These are phyloP conservation scores for Paecilomyces fulvus DNA, from an alignment of 2,329 filamentous ascomycete genomes.

Conservation along the genomic window DNA sequence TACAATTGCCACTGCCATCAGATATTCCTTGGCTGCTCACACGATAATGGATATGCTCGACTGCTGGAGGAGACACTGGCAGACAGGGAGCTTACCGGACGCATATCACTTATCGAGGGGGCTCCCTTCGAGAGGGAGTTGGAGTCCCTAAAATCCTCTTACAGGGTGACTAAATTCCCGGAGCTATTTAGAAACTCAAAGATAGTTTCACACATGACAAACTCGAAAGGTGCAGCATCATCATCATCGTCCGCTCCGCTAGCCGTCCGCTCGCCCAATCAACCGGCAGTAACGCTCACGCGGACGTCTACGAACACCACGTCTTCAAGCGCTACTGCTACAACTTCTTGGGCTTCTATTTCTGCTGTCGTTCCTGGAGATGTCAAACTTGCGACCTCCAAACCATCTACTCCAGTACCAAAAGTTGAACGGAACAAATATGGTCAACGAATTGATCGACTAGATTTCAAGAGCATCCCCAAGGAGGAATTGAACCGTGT, in stretches of 20 bases:
- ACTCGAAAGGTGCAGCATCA: constrained; percentile 20
- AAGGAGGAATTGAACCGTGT: constrained; percentile 50
- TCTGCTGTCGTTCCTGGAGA: constrained; percentile 27
- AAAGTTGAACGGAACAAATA: constrained; percentile 48
- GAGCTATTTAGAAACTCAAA: constrained; percentile 48
- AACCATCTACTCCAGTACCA: constrained; percentile 19
- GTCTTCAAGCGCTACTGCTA: constrained; percentile 24
- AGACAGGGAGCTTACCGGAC: constrained; percentile 36
- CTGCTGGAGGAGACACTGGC: constrained; percentile 43
- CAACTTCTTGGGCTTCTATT: constrained; percentile 26
- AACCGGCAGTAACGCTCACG: constrained; percentile 20
- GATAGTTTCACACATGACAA: constrained; percentile 29
- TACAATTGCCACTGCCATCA: constrained; percentile 53
- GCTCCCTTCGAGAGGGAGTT: constrained; percentile 49
- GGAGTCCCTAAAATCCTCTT: constrained; percentile 37
- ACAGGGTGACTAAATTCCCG: constrained; percentile 43
- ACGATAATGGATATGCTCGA: constrained; percentile 47
- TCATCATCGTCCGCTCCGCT: constrained; percentile 14
- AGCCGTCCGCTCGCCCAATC: constrained; percentile 29
- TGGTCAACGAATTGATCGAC: constrained; percentile 52
- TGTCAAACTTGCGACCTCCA: constrained; percentile 31
- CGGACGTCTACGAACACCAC: constrained; percentile 34
- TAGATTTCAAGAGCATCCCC: constrained; percentile 42
- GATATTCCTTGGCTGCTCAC: constrained; percentile 51
- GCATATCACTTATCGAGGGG: constrained; percentile 50